Percentiles rank a stretch among this genome's conserved stretches.
Conservation (phyloP, 1,139 yeast species). For the Nadsonia commutata region DNA sequence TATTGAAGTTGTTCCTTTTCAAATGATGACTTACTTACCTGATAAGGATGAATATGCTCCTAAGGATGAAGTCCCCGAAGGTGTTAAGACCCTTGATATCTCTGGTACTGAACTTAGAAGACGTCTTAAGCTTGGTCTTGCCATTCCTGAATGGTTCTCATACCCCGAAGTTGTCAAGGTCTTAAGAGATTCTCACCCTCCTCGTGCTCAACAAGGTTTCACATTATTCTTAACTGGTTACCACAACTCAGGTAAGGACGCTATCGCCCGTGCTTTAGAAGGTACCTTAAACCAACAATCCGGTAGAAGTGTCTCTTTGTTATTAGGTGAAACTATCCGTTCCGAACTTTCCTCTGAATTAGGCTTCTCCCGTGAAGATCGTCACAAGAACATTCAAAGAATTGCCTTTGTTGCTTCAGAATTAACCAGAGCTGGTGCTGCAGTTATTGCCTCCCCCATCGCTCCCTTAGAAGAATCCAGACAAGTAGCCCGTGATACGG, state of each 20-base stretch:
- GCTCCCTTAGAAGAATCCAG: conserved; percentile 31
- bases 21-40: conserved; percentile 93
- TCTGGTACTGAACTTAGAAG: conserved; percentile 92
- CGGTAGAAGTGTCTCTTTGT: conserved; percentile 67
- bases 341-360: conserved; percentile 29
- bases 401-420: conserved; percentile 59
- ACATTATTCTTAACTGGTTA: conserved; percentile 48
- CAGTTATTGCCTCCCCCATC: conserved; percentile 59
- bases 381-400: conserved; percentile 28
- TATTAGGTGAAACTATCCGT: conserved; percentile 38
- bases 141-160: conserved; percentile 93
- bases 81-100: conserved; percentile 73
- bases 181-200: conserved; percentile 86
- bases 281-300: conserved; percentile 86
- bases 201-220: conserved; percentile 80
- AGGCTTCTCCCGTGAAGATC: conserved; percentile 28
- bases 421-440: conserved; percentile 79
- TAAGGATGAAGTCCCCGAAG: conserved; percentile 74
- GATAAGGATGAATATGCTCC: conserved; percentile 94
- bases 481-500: conserved; percentile 25
- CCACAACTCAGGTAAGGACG: conserved; percentile 41
- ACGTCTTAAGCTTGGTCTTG: conserved; percentile 71
- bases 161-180: conserved; percentile 92
- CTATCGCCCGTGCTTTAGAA: conserved; percentile 73
- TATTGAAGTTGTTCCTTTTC: conserved; percentile 87